A percentile compares a stretch with the other conserved stretches of the same genome.
Conservation (phyloP, 805 yeast species). For the Pichia ethanolica region DNA sequence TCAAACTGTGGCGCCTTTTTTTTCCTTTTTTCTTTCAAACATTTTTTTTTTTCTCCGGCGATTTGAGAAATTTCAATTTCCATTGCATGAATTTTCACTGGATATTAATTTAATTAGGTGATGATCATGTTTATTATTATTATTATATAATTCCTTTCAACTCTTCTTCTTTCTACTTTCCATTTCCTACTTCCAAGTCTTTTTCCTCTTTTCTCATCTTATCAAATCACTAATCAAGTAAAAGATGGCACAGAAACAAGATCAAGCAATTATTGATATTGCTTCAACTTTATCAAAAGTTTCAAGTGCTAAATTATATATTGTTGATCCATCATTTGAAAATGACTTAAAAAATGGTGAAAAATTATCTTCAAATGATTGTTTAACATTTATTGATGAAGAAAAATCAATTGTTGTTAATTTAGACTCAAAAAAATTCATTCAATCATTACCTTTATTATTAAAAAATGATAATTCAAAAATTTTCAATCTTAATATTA, state of each 20-base stretch:
- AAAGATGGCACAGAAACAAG: slow-evolving; percentile 7
- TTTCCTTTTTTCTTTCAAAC: background rate
- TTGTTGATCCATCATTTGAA: slow-evolving; percentile 7
- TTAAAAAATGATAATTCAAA: slow-evolving; percentile 27
- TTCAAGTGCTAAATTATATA: slow-evolving; percentile 6
- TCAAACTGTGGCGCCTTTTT: background rate
- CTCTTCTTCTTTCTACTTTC: background rate
- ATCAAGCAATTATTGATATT: slow-evolving; percentile 3
- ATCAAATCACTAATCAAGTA: too few relatives aligned
- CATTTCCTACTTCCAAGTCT: too few relatives aligned
- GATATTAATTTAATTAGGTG: too few relatives aligned
- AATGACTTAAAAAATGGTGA: slow-evolving; percentile 9
- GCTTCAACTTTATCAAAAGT: slow-evolving; percentile 5
- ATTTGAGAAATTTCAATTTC: too few relatives aligned
- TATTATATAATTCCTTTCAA: too few relatives aligned
- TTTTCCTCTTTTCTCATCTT: too few relatives aligned
- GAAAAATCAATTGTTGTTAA: slow-evolving; percentile 31
- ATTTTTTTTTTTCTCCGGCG: too few relatives aligned
- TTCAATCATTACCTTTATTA: slow-evolving; percentile 56
- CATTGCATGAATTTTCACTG: too few relatives aligned
- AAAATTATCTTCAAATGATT: slow-evolving; percentile 39
- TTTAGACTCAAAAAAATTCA: slow-evolving; percentile 40
- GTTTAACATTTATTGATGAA: slow-evolving; percentile 36
- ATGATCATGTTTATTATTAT: too few relatives aligned
- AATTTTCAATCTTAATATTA: slow-evolving; percentile 52